Percentiles rank a stretch among this genome's conserved stretches.
phyloP scores from a whole-genome alignment of 805 yeast genomes.

The Kodamaea nitidulidarum region DNA sequence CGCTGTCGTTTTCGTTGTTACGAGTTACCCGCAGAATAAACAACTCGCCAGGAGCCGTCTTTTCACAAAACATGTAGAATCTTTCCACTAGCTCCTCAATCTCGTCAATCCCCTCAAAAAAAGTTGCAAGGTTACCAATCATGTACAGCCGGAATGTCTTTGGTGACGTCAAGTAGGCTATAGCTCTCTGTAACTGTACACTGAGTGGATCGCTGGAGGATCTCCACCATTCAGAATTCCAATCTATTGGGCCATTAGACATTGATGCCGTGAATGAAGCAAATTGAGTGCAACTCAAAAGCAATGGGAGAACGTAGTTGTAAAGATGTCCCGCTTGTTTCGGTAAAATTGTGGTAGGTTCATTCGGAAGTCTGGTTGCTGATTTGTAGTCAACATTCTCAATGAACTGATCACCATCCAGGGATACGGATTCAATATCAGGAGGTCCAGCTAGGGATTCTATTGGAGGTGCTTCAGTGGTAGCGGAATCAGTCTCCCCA shows the following conservation, averaged over 20 bases:
- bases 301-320: conserved; percentile 27
- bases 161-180: conserved; percentile 16
- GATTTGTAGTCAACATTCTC: neutral
- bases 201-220: conserved; percentile 3
- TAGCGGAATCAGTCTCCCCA: conserved; percentile 18
- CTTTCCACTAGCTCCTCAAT: conserved; percentile 16
- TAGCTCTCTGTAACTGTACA: conserved; percentile 22
- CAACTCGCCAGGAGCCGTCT: conserved; percentile 2
- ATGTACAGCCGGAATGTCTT: conserved; percentile 20
- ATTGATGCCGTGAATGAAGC: conserved; percentile 16
- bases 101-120: conserved; percentile 17
- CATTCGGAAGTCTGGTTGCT: neutral
- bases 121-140: conserved; percentile 17
- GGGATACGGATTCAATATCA: neutral
- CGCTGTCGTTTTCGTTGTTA: conserved; percentile 5
- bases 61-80: conserved; percentile 10
- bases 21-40: conserved; percentile 3
- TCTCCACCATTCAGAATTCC: conserved; percentile 7
- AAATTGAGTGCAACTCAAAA: conserved; percentile 25
- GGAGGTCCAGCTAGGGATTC: neutral
- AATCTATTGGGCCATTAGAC: conserved; percentile 9
- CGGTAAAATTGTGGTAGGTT: conserved; percentile 19
- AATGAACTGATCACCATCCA: conserved; percentile 1
- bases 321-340: conserved; percentile 15
- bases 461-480: neutral